Evolutionary conservation across 2,329 filamentous ascomycete species (phyloP).

Genomic region (Aspergillus cejpii): DNA sequence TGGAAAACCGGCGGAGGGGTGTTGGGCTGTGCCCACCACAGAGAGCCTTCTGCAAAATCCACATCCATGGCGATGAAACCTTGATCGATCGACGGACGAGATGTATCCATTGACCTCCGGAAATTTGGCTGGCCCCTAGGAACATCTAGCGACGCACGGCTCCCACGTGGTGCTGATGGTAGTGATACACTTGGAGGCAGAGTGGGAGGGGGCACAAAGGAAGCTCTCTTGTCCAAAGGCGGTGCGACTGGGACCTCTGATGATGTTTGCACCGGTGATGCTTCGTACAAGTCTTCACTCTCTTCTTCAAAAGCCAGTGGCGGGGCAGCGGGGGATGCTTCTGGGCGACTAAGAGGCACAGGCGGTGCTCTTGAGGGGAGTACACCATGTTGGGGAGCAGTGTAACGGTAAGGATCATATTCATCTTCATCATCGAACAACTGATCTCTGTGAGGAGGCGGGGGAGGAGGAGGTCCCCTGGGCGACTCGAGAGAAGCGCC

Average conservation of each 20-base stretch:
- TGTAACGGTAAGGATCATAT: conserved; percentile 50
- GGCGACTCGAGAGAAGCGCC: conserved; percentile 28
- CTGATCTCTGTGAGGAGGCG: conserved; percentile 44
- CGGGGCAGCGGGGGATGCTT: conserved; percentile 18
- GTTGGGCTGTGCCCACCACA: conserved; percentile 84
- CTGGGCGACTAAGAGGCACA: conserved; percentile 16
- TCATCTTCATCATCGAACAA: conserved; percentile 47
- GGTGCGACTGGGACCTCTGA: conserved; percentile 27
- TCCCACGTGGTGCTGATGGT: conserved; percentile 39
- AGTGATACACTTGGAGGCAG: conserved; percentile 37
- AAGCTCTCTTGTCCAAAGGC: conserved; percentile 37
- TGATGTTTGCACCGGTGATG: conserved; percentile 36
- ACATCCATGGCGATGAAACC: conserved; percentile 84
- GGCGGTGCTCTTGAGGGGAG: conserved; percentile 25
- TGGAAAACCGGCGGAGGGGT: conserved; percentile 75
- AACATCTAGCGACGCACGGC: conserved; percentile 60
- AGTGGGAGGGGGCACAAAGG: conserved; percentile 45
- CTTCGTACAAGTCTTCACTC: conserved; percentile 44
- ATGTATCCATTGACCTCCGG: conserved; percentile 66
- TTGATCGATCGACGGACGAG: conserved; percentile 66
- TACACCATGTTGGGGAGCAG: conserved; percentile 30
- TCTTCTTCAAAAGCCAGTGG: conserved; percentile 30
- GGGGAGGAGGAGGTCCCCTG: conserved; percentile 32
- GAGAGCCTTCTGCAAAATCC: conserved; percentile 64
- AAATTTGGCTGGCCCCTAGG: conserved; percentile 46